phyloP scores from a whole-genome alignment of 192 early-diverging fungal species.

The Endogone sp. region DNA sequence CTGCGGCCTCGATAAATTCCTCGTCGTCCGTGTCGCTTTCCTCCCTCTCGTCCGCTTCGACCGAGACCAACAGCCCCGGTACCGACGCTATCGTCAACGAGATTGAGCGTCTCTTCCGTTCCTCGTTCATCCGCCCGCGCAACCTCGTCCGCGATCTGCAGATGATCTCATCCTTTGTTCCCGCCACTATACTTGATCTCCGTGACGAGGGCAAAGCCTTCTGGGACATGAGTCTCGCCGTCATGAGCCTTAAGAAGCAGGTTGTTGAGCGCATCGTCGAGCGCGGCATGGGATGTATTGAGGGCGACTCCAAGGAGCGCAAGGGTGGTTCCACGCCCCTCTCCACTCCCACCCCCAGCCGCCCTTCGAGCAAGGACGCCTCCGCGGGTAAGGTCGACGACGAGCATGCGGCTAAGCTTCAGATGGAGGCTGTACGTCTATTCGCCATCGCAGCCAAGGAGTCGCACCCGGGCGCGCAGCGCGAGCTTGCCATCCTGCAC shows the following conservation, averaged over 20 bases:
- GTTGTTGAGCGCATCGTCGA: conserved; percentile 31
- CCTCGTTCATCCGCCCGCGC: conserved; percentile 18
- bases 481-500: conserved; percentile 35
- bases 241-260: conserved; percentile 28
- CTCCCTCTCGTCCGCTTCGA: conserved; percentile 2
- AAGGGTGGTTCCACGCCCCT: not conserved
- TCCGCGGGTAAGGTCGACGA: conserved; percentile 1
- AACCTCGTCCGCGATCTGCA: conserved; percentile 36
- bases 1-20: not conserved
- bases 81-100: conserved; percentile 37
- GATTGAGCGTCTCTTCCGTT: conserved; percentile 30
- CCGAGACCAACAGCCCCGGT: conserved; percentile 27
- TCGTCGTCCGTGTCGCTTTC: not conserved
- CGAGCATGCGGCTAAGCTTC: conserved; percentile 22
- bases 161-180: conserved; percentile 30
- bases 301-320: conserved; percentile 12
- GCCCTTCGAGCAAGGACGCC: not conserved
- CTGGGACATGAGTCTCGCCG: conserved; percentile 37
- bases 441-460: conserved; percentile 41
- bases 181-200: conserved; percentile 29
- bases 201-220: conserved; percentile 39
- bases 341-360: not conserved
- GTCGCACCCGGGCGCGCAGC: conserved; percentile 30
- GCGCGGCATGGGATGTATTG: conserved; percentile 25
- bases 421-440: conserved; percentile 33